Conservation (phyloP, 306 rosid genomes). For the Vigna unguiculata region DNA sequence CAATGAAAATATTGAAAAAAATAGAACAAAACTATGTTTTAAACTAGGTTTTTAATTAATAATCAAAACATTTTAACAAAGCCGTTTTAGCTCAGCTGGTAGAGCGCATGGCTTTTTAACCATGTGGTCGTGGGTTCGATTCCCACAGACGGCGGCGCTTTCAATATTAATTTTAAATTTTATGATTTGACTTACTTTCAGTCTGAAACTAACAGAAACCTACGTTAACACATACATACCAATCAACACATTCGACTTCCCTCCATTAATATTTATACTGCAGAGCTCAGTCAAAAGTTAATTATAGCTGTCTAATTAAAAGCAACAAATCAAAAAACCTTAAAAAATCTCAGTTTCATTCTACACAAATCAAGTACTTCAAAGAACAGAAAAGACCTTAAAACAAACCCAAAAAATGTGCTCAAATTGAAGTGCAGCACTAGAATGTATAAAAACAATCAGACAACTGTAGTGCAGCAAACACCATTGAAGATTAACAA, state of each 20-base stretch:
- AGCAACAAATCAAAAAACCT: too few relatives aligned
- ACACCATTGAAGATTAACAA: constrained; percentile 2
- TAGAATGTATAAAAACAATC: constrained; percentile 14
- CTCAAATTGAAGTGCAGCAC: constrained; percentile 6
- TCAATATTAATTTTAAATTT: too few relatives aligned
- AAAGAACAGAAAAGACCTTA: neutral
- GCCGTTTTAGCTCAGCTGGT: neutral
- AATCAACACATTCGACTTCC: too few relatives aligned
- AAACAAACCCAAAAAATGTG: neutral
- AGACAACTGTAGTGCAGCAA: neutral
- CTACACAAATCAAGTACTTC: neutral
- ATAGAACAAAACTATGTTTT: too few relatives aligned
- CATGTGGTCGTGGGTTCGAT: neutral
- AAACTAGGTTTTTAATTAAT: too few relatives aligned
- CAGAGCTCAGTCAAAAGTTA: too few relatives aligned
- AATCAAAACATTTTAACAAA: accelerated
- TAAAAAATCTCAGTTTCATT: neutral
- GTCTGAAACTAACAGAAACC: too few relatives aligned
- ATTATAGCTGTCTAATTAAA: too few relatives aligned
- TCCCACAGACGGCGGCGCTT: too few relatives aligned
- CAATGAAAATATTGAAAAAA: neutral
- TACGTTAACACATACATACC: too few relatives aligned
- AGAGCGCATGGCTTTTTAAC: constrained; percentile 1
- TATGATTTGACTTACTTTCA: too few relatives aligned
- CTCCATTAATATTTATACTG: too few relatives aligned